Evolutionary conservation across 2,329 filamentous ascomycete species (phyloP), one percentile per base, ranked within the genome.

Genomic region (Hysterium pulicare): DNA sequence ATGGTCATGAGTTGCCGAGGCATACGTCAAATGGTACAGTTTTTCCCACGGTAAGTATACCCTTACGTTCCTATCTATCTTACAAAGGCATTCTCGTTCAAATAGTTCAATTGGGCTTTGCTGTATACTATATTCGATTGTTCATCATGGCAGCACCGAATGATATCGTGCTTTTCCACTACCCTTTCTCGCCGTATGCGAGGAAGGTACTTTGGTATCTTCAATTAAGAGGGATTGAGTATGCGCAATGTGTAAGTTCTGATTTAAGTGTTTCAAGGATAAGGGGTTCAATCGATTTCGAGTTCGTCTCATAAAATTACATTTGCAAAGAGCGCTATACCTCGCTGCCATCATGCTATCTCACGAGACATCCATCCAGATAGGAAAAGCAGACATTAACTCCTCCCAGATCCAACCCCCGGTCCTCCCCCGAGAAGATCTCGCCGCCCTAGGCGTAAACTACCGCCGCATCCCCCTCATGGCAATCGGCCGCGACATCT

Each of bases 391-490:
- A 41, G 21, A 5, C 17, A 10, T 24, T 36, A 30, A 35, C 21
- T 22, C 6, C n/a, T 16, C 15, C 19, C 9, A 45, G 42, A 60
- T 80, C 39, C 84, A 88, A 79, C 82, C 84, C 0, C 68, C 72
- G 2, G 74, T 77, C 24, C 71, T 87, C 58, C 85, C 85, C 5
- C 80, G 84, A 20, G 82, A 83, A 1, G 82, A 86, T 58, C 58
- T 87, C 11, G 64, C 69, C 15, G 68, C 70, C 1, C 72, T 89
- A 11, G 82, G 81, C 20, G 72, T 87, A 41, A 68, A 71, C 5
- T 84, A 90, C 66, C 77, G 84, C 3, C 82, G 85, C 44, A 87
- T 87, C 43, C 85, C 85, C 1, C 57, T 88, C 38, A 65, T 88
- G 38, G 68, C 79, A 17, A 81, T 87, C 51, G 84, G 82, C 13